Evolutionary conservation across 306 rosid genomes (phyloP), one percentile per base, ranked within the genome.

Genomic region (Urtica urens): DNA sequence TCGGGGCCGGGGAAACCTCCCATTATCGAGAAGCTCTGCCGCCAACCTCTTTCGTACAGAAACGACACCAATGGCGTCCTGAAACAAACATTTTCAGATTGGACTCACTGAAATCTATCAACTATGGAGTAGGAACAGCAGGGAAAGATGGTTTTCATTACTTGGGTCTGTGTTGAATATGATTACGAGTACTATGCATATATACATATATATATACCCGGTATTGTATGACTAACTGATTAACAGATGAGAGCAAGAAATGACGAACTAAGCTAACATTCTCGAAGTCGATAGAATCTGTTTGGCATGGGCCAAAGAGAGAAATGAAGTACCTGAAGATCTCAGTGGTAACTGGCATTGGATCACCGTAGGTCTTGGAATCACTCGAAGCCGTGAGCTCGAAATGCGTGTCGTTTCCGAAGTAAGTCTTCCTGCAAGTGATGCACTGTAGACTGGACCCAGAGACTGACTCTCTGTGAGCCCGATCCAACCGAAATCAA

Each of bases 1-100:
- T 81, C 93, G 29, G 86, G 90, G 62, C 97, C 97, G 39, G 97
- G 97, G 56, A 76, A 81, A 68, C 95, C 95, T 53, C 81, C 80
- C 74, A 18, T 42, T 37, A 64, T 38, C 7, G 90, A 65, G 52
- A 90, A 90, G 59, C 72, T 44, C 73, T 84, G 90, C 55, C 97
- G 95, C 97, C 95, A 90, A 59, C 97, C 95, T 65, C 97, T 84
- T 73, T 90, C 97, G 53, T 90, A 90, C 35, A 90, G 79, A 70
- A 72, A 79, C 38, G 95, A 74, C 58, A 84, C 30, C 78, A 79
- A 66, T 9, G 82, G 93, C 57, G 66, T 30, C 90, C 99, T 85
- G 78, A 66, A 35, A 35, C 40, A 52, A 66, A 60, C 58, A 24
- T 22, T 23, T 19, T 8, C 16, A 51, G 28, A 33, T 4, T 51